These are phyloP conservation scores for Trypanosoma mega DNA, from an alignment of 208 protist genomes.

Conservation along the genomic window DNA sequence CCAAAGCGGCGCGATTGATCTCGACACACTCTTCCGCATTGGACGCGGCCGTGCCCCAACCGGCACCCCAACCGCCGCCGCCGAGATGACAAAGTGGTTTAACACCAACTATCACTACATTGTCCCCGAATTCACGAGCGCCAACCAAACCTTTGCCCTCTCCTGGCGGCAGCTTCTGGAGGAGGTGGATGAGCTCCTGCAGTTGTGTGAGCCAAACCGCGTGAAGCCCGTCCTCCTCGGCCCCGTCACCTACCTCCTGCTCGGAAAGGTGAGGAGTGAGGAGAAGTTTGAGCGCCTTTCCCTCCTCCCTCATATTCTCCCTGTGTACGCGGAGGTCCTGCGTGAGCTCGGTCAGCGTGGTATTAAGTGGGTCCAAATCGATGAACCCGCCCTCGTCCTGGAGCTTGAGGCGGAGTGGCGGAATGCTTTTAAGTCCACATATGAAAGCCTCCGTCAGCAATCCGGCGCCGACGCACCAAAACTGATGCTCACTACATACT, in stretches of 20 bases:
- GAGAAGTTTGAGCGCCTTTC: constrained; percentile 43
- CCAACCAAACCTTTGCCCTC: constrained; percentile 32
- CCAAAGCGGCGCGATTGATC: constrained; percentile 23
- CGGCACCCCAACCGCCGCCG: constrained; percentile 45
- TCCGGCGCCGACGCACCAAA: constrained; percentile 22
- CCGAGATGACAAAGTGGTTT: constrained; percentile 94
- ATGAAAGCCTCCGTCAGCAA: constrained; percentile 28
- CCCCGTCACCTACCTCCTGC: constrained; percentile 73
- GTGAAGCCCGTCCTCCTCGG: constrained; percentile 80
- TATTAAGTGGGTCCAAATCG: constrained; percentile 77
- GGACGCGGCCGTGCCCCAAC: constrained; percentile 66
- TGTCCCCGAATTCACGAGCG: constrained; percentile 81
- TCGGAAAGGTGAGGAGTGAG: constrained; percentile 64
- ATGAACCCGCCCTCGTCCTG: constrained; percentile 83
- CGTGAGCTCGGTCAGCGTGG: constrained; percentile 39
- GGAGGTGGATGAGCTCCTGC: constrained; percentile 63
- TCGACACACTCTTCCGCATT: constrained; percentile 87
- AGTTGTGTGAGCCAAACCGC: constrained; percentile 28
- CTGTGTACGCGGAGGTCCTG: constrained; percentile 71
- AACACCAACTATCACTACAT: constrained; percentile 95
- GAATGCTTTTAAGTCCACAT: constrained; percentile 28
- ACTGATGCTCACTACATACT: constrained; percentile 83
- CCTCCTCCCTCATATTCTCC: constrained; percentile 50
- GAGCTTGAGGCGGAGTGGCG: constrained; percentile 49
- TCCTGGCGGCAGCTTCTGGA: constrained; percentile 48